A percentile compares a stretch with the other conserved stretches of the same genome.
Evolutionary conservation across 805 yeast species (phyloP).

Genomic region (Scheffersomyces ergatensis): DNA sequence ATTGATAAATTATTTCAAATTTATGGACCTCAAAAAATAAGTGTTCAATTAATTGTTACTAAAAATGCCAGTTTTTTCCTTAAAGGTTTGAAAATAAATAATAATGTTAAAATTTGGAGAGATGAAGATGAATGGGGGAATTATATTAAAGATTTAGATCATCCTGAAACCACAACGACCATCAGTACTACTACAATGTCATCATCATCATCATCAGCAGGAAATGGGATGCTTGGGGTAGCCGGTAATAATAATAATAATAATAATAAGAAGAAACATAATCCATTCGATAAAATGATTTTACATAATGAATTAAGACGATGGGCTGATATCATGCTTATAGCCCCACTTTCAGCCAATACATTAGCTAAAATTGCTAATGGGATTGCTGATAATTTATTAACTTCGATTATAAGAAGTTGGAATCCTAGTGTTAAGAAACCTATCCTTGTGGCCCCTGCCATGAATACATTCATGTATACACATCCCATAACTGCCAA

Average conservation of each 20-base stretch:
- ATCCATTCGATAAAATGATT: conserved; percentile 34
- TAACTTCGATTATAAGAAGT: conserved; percentile 40
- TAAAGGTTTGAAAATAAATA: conserved; percentile 57
- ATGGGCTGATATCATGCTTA: conserved; percentile 48
- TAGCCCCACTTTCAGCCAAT: conserved; percentile 46
- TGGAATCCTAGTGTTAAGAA: conserved; percentile 40
- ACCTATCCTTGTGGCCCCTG: conserved; percentile 46
- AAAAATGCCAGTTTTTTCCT: conserved; percentile 72
- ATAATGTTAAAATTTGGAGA: conserved; percentile 83
- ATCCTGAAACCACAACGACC: conserved; percentile 19
- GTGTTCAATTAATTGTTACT: conserved; percentile 84
- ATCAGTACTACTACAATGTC: conserved; percentile 16
- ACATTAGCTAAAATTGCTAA: conserved; percentile 43
- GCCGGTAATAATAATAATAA: neutral
- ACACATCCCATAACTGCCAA: conserved; percentile 45
- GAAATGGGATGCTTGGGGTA: neutral
- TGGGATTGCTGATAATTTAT: conserved; percentile 43
- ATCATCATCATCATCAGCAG: no score
- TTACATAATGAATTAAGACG: conserved; percentile 43
- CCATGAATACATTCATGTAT: conserved; percentile 49
- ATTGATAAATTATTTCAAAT: conserved; percentile 82
- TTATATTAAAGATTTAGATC: conserved; percentile 11
- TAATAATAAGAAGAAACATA: conserved; percentile 21
- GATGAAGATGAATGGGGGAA: conserved; percentile 90
- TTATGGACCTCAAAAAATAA: conserved; percentile 65